Percentiles rank a stretch among this genome's conserved stretches.
Conservation (phyloP, 768 basidiomycete genomes). For the Tulasnella sp. region DNA sequence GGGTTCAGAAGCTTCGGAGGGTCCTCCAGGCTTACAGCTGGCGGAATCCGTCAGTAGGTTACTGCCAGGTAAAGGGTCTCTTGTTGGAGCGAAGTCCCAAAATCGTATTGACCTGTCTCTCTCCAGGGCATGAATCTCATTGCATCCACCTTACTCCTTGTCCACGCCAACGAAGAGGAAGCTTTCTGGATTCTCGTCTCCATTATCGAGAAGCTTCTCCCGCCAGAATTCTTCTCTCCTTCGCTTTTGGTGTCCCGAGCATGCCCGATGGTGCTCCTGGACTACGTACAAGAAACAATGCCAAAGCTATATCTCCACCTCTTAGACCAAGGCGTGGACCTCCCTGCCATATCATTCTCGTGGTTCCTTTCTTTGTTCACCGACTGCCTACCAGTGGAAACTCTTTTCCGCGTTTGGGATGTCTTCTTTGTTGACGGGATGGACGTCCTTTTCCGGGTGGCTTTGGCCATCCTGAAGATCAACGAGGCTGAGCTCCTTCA, state of each 20-base stretch:
- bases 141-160: conserved; percentile 86
- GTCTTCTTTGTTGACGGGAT: conserved; percentile 88
- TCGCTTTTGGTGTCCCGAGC: conserved; percentile 87
- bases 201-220: conserved; percentile 81
- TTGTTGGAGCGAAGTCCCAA: not conserved
- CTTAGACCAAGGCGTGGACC: conserved; percentile 72
- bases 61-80: conserved; percentile 52
- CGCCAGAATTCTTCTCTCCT: conserved; percentile 89
- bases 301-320: conserved; percentile 74
- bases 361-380: conserved; percentile 98
- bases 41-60: conserved; percentile 91
- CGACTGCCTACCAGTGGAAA: conserved; percentile 94
- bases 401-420: conserved; percentile 93
- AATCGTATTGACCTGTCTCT: not conserved
- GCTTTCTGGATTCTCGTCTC: conserved; percentile 93
- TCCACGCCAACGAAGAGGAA: conserved; percentile 91
- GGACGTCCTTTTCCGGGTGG: conserved; percentile 85
- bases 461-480: conserved; percentile 73
- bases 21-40: conserved; percentile 89
- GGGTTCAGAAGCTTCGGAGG: conserved; percentile 82
- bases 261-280: conserved; percentile 82
- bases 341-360: conserved; percentile 93
- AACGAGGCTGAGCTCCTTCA: conserved; percentile 78
- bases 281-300: conserved; percentile 70
- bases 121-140: conserved; percentile 78